Evolutionary conservation across 257 asterid genomes (phyloP).

Genomic region (Rhazya stricta): DNA sequence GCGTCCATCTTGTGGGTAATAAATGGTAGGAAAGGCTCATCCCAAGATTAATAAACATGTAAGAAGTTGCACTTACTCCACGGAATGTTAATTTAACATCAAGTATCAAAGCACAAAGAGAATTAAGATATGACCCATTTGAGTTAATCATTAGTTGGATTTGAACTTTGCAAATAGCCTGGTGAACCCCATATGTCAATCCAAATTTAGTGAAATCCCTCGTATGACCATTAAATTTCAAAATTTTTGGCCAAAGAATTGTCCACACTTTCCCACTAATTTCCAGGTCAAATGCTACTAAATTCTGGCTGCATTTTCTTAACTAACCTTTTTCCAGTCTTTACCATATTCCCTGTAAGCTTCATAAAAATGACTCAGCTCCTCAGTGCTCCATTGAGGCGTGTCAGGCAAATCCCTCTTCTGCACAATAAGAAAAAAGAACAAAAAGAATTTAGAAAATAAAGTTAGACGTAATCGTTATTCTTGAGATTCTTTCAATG

Average conservation of each 20-base stretch:
- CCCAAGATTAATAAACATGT: not conserved
- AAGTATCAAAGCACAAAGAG: not conserved
- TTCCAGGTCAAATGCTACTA: not conserved
- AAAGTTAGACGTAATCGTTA: not conserved
- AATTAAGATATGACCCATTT: not conserved
- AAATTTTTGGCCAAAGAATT: not conserved
- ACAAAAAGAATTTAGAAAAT: not conserved
- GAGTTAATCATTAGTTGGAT: not conserved
- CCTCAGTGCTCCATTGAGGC: slow-evolving; percentile 76
- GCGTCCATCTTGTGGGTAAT: not conserved
- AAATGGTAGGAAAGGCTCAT: not conserved
- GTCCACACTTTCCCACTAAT: not conserved
- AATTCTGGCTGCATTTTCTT: not conserved
- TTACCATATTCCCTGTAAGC: slow-evolving; percentile 71
- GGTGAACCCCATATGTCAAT: not conserved
- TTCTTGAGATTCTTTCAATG: not conserved
- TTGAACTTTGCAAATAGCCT: not conserved
- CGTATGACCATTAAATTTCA: not conserved
- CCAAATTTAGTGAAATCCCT: not conserved
- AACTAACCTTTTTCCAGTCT: slow-evolving; percentile 86
- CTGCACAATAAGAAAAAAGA: slow-evolving; percentile 30
- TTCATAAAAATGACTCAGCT: slow-evolving; percentile 70
- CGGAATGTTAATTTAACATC: not conserved
- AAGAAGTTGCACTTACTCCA: not conserved
- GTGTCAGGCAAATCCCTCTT: slow-evolving; percentile 70